Percentiles rank a stretch among this genome's conserved stretches.
These are phyloP conservation scores for Solanum neorickii DNA, from an alignment of 257 asterid species.

Conservation along the genomic window DNA sequence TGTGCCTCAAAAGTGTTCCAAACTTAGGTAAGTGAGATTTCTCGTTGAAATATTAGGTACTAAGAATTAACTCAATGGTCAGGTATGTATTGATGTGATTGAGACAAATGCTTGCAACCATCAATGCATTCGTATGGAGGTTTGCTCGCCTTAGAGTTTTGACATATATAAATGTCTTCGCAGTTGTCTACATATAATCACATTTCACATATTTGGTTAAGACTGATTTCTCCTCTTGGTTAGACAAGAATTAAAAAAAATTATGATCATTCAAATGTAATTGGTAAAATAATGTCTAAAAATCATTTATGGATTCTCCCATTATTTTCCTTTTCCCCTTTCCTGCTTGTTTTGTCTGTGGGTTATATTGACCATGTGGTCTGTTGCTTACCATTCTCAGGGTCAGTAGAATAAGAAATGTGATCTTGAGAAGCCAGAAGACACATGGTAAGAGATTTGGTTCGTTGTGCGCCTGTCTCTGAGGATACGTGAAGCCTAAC, in stretches of 20 bases:
- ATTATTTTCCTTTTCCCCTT: no score
- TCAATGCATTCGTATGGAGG: neutral
- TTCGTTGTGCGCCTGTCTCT: no score
- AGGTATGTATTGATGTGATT: neutral
- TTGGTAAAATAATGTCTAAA: no score
- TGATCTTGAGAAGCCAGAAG: no score
- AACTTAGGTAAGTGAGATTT: conserved; percentile 46
- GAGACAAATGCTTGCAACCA: neutral
- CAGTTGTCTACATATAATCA: neutral
- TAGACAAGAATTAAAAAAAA: neutral
- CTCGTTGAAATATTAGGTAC: neutral
- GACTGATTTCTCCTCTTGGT: neutral
- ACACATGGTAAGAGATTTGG: no score
- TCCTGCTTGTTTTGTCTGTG: no score
- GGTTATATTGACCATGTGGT: no score
- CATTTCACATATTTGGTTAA: neutral
- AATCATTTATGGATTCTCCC: no score
- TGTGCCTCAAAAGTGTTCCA: conserved; percentile 77
- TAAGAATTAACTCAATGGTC: neutral
- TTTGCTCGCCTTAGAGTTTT: neutral
- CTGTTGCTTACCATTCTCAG: no score
- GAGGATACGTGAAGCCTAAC: no score
- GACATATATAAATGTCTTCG: neutral
- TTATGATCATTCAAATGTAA: no score
- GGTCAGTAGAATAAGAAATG: no score